These are phyloP conservation scores for Leptodermis oblonga DNA, from an alignment of 257 asterid genomes.

Conservation along the genomic window DNA sequence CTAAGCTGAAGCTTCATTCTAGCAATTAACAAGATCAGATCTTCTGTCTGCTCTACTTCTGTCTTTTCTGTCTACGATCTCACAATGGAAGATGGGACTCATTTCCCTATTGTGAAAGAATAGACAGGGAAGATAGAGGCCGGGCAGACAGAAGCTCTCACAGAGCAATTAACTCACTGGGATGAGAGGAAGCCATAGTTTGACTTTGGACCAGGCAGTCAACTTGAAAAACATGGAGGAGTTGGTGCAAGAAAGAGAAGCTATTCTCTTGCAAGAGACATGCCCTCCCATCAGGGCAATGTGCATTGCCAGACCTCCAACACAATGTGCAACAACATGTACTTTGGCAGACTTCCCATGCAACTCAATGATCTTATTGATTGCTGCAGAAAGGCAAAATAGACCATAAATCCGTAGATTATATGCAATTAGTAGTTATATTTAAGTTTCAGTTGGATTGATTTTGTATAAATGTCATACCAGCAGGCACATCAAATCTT, in stretches of 20 bases:
- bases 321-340: constrained; percentile 49
- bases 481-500: constrained; percentile 43
- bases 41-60: no score
- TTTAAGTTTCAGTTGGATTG: background rate
- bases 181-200: constrained; percentile 56
- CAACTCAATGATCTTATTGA: constrained; percentile 30
- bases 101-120: background rate
- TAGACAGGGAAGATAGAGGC: no score
- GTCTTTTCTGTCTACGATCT: no score
- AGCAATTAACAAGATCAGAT: no score
- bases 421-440: background rate
- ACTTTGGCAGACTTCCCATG: constrained; percentile 29
- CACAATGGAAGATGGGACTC: no score
- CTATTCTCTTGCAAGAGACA: constrained; percentile 36
- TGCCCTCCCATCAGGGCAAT: constrained; percentile 57
- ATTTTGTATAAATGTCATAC: constrained; percentile 9
- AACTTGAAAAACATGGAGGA: constrained; percentile 58
- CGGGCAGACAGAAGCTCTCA: no score
- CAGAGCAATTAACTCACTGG: constrained; percentile 35
- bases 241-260: constrained; percentile 52
- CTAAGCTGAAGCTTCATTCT: background rate
- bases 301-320: constrained; percentile 51
- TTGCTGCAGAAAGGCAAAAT: constrained; percentile 29
- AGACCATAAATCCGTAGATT: background rate
- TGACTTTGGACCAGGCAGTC: constrained; percentile 36